A percentile compares a stretch with the other conserved stretches of the same genome.
phyloP scores from a whole-genome alignment of 805 yeast genomes.

The Yarrowia yakushimensis region DNA sequence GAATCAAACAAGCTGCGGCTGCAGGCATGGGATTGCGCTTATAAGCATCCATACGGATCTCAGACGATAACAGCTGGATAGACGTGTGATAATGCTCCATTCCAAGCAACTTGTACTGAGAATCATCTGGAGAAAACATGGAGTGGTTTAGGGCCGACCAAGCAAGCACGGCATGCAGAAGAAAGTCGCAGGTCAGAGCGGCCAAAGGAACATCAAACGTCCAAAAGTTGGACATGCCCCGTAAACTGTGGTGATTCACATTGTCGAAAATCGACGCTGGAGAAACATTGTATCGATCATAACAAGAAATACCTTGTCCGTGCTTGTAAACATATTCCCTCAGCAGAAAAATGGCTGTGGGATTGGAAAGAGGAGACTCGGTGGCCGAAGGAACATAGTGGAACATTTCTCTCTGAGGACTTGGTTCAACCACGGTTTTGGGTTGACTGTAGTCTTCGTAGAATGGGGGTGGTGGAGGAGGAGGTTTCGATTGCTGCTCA shows the following conservation, averaged over 20 bases:
- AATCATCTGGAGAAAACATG: not conserved
- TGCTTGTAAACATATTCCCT: conserved; percentile 1
- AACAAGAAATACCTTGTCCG: conserved; percentile 19
- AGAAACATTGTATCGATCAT: conserved; percentile 14
- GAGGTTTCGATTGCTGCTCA: not conserved
- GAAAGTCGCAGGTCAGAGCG: conserved; percentile 1
- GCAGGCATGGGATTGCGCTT: conserved; percentile 22
- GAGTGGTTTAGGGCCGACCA: conserved; percentile 16
- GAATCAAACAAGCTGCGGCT: conserved; percentile 17
- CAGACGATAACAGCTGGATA: conserved; percentile 5
- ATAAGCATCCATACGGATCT: conserved; percentile 2
- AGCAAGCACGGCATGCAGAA: not conserved
- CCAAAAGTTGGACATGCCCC: conserved; percentile 16
- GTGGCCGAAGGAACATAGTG: conserved; percentile 3
- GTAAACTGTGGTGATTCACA: conserved; percentile 1
- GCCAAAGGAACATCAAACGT: conserved; percentile 12
- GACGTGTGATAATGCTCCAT: conserved; percentile 12
- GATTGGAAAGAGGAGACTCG: conserved; percentile 7
- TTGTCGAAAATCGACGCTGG: conserved; percentile 5
- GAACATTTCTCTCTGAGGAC: not conserved
- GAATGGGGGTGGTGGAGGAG: not conserved
- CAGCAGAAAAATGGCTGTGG: not conserved
- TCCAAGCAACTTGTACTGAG: not conserved
- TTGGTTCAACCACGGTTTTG: not conserved
- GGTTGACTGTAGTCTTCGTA: not conserved